Evolutionary conservation across 139 green algal genomes (phyloP).

Genomic region (Coccomyxa sp.): DNA sequence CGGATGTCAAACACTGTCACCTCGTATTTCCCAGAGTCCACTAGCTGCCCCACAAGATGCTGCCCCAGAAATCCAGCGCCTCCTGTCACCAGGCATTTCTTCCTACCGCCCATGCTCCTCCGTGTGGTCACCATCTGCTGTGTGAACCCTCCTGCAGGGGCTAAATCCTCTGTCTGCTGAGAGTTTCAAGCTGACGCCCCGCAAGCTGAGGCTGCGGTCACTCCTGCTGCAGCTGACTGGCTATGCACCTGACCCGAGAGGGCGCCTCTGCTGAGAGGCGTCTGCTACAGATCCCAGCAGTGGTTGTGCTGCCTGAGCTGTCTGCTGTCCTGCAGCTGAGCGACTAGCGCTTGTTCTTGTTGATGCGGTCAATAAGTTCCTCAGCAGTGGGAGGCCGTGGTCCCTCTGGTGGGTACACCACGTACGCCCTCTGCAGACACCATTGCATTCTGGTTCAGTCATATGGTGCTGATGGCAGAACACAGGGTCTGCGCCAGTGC

Average conservation of each 20-base stretch:
- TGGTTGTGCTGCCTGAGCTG: not conserved
- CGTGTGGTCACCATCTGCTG: slow-evolving; percentile 19
- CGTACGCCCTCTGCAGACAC: slow-evolving; percentile 32
- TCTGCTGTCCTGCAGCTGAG: not conserved
- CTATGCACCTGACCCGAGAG: too few relatives aligned
- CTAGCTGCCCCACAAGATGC: slow-evolving; percentile 70
- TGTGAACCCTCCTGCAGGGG: not conserved
- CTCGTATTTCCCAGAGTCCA: slow-evolving; percentile 51
- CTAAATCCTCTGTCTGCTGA: too few relatives aligned
- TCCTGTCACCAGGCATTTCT: slow-evolving; percentile 66
- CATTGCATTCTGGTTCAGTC: too few relatives aligned
- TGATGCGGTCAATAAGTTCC: slow-evolving; percentile 21
- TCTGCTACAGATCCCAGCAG: not conserved
- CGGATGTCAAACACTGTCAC: slow-evolving; percentile 79
- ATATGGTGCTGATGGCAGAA: too few relatives aligned
- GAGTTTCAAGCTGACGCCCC: too few relatives aligned
- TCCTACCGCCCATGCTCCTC: slow-evolving; percentile 7
- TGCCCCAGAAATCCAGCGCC: slow-evolving; percentile 80
- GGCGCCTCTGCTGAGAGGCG: too few relatives aligned
- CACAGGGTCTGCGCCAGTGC: too few relatives aligned
- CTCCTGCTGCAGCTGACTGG: too few relatives aligned
- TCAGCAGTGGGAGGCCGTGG: slow-evolving; percentile 23
- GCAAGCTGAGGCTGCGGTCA: too few relatives aligned
- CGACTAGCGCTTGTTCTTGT: slow-evolving; percentile 15
- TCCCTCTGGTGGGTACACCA: slow-evolving; percentile 40